A percentile compares a stretch with the other conserved stretches of the same genome.
Evolutionary conservation across 257 asterid genomes (phyloP).

Genomic region (Ajuga chamaepitys): DNA sequence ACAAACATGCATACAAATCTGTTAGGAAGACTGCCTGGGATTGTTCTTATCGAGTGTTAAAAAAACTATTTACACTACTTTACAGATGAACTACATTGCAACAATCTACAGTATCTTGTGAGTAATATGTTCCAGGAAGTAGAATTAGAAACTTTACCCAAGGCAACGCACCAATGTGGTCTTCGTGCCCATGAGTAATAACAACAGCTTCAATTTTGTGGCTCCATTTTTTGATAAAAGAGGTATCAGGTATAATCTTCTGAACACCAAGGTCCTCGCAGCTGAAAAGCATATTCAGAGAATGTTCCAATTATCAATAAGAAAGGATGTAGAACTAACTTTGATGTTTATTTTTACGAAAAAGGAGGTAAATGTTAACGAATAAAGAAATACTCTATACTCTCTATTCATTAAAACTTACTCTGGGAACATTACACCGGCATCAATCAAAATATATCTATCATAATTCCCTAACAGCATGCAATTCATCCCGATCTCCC

Average conservation of each 20-base stretch:
- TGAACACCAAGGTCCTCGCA: constrained; percentile 92
- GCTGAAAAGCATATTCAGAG: constrained; percentile 36
- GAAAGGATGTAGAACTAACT: background rate
- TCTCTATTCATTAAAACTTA: too few relatives aligned
- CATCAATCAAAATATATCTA: constrained; percentile 90
- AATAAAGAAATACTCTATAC: too few relatives aligned
- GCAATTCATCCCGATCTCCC: constrained; percentile 99
- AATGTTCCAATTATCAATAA: background rate
- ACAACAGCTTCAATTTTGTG: constrained; percentile 99
- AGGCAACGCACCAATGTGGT: constrained; percentile 99
- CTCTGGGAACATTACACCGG: constrained; percentile 99
- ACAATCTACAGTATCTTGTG: background rate
- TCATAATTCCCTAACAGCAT: constrained; percentile 96
- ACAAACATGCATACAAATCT: background rate
- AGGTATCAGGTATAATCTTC: constrained; percentile 97
- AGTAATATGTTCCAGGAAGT: constrained; percentile 21
- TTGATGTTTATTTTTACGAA: background rate
- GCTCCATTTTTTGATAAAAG: constrained; percentile 91
- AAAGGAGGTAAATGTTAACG: too few relatives aligned
- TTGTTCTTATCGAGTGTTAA: too few relatives aligned
- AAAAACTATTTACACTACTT: too few relatives aligned
- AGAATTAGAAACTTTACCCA: constrained; percentile 83
- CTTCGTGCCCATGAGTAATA: constrained; percentile 99
- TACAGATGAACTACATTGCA: background rate
- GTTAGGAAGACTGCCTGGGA: background rate